Conservation (phyloP, 2,329 filamentous ascomycete species). For the Exserohilum rostratum region DNA sequence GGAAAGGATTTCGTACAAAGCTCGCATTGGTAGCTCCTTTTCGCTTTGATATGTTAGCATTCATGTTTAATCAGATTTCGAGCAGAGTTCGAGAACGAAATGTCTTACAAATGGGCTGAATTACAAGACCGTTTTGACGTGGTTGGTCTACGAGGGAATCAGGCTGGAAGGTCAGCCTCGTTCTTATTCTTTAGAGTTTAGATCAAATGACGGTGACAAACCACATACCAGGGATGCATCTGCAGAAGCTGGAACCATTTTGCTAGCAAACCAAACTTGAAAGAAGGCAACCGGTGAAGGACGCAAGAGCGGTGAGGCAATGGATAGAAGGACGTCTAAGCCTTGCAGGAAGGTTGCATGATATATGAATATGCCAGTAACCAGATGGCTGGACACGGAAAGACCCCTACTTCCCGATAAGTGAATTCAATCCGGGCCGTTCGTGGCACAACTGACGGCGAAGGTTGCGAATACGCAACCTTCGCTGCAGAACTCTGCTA, state of each 20-base stretch:
- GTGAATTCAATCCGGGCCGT: not conserved
- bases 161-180: slow-evolving; percentile 3
- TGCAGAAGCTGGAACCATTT: not conserved
- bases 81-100: not conserved
- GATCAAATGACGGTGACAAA: not conserved
- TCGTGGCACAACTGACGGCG: not conserved
- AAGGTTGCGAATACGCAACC: not conserved
- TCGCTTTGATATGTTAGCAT: not conserved
- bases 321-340: not conserved
- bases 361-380: slow-evolving; percentile 3
- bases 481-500: not conserved
- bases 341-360: slow-evolving; percentile 1
- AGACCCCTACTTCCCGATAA: not conserved
- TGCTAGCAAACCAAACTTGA: not conserved
- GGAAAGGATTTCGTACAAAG: not conserved
- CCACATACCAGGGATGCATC: not conserved
- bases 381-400: not conserved
- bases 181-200: not conserved
- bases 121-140: not conserved
- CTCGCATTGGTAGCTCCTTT: not conserved
- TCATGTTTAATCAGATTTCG: not conserved
- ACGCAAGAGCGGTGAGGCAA: slow-evolving; percentile 1
- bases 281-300: slow-evolving; percentile 5
- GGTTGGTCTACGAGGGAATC: not conserved
- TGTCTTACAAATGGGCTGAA: not conserved